Base-by-base conservation (phyloP, 352 stramenopile species). In the Phytophthora hybrid region DNA sequence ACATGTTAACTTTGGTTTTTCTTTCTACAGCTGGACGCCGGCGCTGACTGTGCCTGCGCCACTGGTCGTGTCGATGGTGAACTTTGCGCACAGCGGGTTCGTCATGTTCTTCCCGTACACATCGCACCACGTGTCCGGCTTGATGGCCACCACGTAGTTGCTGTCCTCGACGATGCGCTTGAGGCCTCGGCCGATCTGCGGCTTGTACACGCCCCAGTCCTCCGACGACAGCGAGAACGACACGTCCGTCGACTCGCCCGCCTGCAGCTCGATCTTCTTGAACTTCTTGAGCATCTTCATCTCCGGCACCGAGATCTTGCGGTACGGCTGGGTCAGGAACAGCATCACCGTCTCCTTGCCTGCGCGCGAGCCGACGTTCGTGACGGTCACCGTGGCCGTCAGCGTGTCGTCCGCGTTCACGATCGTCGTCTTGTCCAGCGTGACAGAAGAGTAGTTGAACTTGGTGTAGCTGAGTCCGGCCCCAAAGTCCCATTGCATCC, bases 211-310 rank as follows among this genome's bases (percentile, higher is more conserved):
- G n/a, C 84, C 83, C 85, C 78, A 89, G 66, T 93, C 85, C 11
- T 79, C 74, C 7, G 63, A 37, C 16, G 78, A 83, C n/a, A 93
- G 63, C 16, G 74, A 74, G 56, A 90, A 88, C 58, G 72, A 75
- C 1, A 89, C 78, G 41, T 69, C 69, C 46, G 51, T 66, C 2
- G 78, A 76, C 44, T 87, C 73, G 1, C 83, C 82, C 0, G 87
- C 69, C 54, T 79, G 41, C 18, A 96, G 75, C 8, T 84, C 67
- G 49, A 97, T 85, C 80, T 97, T 97, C 23, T 77, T 74, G 69
- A 96, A 96, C 47, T 85, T 85, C 66, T 90, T 90, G 19, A 97
- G 82, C 65, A 89, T 79, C 79, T 96, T 97, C 55, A 92, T 80
- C 53, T 95, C 88, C 8, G 88, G 88, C 52, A 94, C 81, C 2